Conservation (phyloP, 371 early-diverging fungal species). For the Lichtheimia hyalospora region DNA sequence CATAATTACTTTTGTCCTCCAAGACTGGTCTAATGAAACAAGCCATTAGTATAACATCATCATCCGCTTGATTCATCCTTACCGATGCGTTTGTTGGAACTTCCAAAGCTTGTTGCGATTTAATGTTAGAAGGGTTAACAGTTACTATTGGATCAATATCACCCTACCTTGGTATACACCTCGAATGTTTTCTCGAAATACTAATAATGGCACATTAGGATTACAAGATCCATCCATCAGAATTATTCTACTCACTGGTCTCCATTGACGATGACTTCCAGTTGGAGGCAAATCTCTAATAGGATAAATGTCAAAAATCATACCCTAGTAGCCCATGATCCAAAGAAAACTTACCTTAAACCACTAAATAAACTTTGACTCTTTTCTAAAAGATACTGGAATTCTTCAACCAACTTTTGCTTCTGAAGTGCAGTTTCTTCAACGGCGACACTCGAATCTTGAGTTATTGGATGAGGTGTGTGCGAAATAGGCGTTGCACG, state of each 20-base stretch:
- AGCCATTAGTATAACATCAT: background rate
- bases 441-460: background rate
- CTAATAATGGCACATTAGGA: conserved; percentile 15
- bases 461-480: background rate
- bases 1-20: conserved; percentile 87
- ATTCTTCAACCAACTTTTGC: conserved; percentile 76
- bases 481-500: no score
- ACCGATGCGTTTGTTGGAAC: conserved; percentile 92
- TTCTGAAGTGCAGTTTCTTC: conserved; percentile 40
- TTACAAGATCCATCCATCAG: background rate
- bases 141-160: background rate
- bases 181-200: conserved; percentile 97
- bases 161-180: conserved; percentile 83
- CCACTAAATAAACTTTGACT: conserved; percentile 96
- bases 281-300: conserved; percentile 74
- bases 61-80: background rate
- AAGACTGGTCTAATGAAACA: conserved; percentile 63
- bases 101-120: conserved; percentile 76
- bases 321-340: no score
- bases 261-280: conserved; percentile 78
- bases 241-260: conserved; percentile 40
- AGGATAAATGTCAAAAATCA: no score
- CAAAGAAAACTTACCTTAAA: conserved; percentile 59
- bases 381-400: conserved; percentile 93
- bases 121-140: background rate